Evolutionary conservation across 805 yeast species (phyloP).

Genomic region (Osmozyma mogii): DNA sequence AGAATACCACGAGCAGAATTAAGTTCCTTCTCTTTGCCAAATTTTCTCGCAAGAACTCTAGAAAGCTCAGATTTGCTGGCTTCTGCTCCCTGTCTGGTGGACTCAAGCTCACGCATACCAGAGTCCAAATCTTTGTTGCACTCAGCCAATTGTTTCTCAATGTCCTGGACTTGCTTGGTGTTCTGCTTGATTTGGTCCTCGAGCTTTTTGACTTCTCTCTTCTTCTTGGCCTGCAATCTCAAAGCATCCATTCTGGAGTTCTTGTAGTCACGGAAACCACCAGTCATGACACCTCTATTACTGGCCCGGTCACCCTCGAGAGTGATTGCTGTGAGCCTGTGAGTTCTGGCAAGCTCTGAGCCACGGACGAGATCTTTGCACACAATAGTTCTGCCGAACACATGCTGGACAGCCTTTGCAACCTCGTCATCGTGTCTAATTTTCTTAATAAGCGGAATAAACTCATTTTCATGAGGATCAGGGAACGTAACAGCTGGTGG

Average conservation of each 20-base stretch:
- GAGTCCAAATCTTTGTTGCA: slow-evolving; percentile 37
- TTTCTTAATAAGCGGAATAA: slow-evolving; percentile 72
- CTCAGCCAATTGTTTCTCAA: slow-evolving; percentile 46
- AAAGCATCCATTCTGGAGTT: slow-evolving; percentile 65
- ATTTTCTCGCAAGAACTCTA: slow-evolving; percentile 32
- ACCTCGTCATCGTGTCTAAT: slow-evolving; percentile 52
- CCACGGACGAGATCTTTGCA: slow-evolving; percentile 65
- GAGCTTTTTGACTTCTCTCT: slow-evolving; percentile 33
- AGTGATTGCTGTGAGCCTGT: slow-evolving; percentile 70
- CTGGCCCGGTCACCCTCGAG: slow-evolving; percentile 89
- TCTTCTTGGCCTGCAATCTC: slow-evolving; percentile 47
- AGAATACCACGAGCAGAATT: slow-evolving; percentile 23
- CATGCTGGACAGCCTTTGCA: slow-evolving; percentile 63
- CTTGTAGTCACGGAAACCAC: slow-evolving; percentile 74
- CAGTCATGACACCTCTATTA: slow-evolving; percentile 74
- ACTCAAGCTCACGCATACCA: slow-evolving; percentile 35
- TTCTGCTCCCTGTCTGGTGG: slow-evolving; percentile 33
- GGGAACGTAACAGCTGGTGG: slow-evolving; percentile 47
- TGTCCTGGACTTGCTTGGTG: slow-evolving; percentile 26
- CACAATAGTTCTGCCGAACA: slow-evolving; percentile 77
- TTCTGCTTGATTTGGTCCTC: slow-evolving; percentile 33
- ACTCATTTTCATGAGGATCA: slow-evolving; percentile 44
- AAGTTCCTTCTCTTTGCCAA: slow-evolving; percentile 38
- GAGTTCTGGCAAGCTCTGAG: slow-evolving; percentile 52
- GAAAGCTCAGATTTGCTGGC: slow-evolving; percentile 36